Evolutionary conservation across 1,284 basidiomycete species (phyloP).

Genomic region (Bondarzewia mesenterica): DNA sequence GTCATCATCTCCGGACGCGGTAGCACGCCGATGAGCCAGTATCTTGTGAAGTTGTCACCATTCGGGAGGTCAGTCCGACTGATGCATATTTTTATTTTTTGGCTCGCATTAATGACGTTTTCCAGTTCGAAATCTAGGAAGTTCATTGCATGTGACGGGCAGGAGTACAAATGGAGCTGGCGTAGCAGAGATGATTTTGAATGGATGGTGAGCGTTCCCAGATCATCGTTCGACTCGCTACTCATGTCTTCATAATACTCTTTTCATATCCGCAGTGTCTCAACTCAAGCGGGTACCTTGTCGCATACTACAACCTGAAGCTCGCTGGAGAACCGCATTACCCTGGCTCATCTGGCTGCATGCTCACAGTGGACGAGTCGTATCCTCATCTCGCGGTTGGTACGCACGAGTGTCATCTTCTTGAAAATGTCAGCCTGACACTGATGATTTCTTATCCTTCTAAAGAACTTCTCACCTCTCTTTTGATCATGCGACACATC

Average conservation of each 20-base stretch:
- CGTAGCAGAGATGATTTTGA: constrained; percentile 39
- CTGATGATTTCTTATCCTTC: constrained; percentile 4
- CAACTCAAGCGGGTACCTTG: constrained; percentile 37
- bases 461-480: constrained; percentile 49
- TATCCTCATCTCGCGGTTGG: constrained; percentile 47
- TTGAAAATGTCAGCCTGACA: constrained; percentile 1
- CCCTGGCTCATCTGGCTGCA: constrained; percentile 44
- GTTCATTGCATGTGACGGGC: constrained; percentile 49
- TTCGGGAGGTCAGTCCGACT: constrained; percentile 27
- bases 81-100: constrained; percentile 1
- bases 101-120: background rate
- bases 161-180: constrained; percentile 52
- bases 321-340: constrained; percentile 43
- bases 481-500: constrained; percentile 62
- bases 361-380: constrained; percentile 53
- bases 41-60: constrained; percentile 34
- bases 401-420: constrained; percentile 21
- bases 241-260: background rate
- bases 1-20: constrained; percentile 33
- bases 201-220: constrained; percentile 43
- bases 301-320: constrained; percentile 54
- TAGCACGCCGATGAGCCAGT: constrained; percentile 40
- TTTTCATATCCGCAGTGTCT: constrained; percentile 46
- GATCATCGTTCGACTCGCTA: background rate
- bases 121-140: constrained; percentile 36